Percentiles rank a stretch among this genome's conserved stretches.
Evolutionary conservation across 176 grass and related monocot species (phyloP).

Genomic region (Ampelocalamus luodianensis): DNA sequence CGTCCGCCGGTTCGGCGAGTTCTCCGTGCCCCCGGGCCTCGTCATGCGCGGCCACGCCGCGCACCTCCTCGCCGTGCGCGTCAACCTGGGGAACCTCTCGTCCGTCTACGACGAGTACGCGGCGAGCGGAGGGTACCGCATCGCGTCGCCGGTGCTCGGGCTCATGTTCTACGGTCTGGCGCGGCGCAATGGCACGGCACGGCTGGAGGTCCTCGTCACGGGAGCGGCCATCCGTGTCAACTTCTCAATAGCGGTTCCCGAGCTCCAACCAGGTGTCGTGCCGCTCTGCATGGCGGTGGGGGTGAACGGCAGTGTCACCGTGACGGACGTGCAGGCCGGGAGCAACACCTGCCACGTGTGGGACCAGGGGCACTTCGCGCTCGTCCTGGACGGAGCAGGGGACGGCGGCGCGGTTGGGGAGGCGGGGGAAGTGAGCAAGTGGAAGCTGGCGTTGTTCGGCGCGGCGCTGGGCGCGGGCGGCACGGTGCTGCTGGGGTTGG

Average conservation of each 20-base stretch:
- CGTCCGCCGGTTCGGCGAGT: conserved; percentile 53
- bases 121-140: conserved; percentile 51
- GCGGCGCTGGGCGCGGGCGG: conserved; percentile 64
- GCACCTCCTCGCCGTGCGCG: conserved; percentile 64
- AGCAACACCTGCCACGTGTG: conserved; percentile 55
- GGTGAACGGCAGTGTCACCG: conserved; percentile 48
- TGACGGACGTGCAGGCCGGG: conserved; percentile 57
- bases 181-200: conserved; percentile 25
- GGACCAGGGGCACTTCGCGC: conserved; percentile 82
- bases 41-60: conserved; percentile 49
- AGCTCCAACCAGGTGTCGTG: conserved; percentile 38
- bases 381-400: conserved; percentile 50
- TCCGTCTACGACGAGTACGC: conserved; percentile 58
- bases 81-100: conserved; percentile 83
- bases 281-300: conserved; percentile 70
- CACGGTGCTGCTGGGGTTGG: conserved; percentile 68
- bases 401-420: conserved; percentile 12
- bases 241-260: conserved; percentile 60
- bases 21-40: conserved; percentile 66
- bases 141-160: conserved; percentile 80
- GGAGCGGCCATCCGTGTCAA: conserved; percentile 72
- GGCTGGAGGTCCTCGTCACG: conserved; percentile 53
- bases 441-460: conserved; percentile 86
- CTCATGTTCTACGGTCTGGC: conserved; percentile 76
- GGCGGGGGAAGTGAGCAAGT: conserved; percentile 57